Percentiles rank a stretch among this genome's conserved stretches.
phyloP scores from a whole-genome alignment of 31 red algal genomes.

The Asparagopsis taxiformis region DNA sequence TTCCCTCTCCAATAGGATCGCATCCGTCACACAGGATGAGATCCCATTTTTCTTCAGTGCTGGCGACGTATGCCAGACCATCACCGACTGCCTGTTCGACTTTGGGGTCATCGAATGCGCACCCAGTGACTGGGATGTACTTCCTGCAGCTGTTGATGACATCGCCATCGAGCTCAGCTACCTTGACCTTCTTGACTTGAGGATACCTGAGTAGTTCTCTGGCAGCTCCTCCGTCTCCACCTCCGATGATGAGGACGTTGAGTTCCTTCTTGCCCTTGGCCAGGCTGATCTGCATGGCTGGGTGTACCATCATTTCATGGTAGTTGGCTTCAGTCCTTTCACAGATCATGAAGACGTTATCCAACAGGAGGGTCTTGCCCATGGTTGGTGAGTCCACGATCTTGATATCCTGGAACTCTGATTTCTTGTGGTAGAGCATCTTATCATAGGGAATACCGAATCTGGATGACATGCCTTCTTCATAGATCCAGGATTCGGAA shows the following conservation, averaged over 20 bases:
- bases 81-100: too few species aligned
- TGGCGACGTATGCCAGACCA: too few species aligned
- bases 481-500: neutral
- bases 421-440: slow-evolving; percentile 34
- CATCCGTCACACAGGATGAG: too few species aligned
- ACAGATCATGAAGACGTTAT: slow-evolving; percentile 73
- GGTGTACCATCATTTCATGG: too few species aligned
- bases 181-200: too few species aligned
- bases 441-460: slow-evolving; percentile 18
- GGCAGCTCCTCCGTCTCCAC: slow-evolving; percentile 69
- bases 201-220: slow-evolving; percentile 66
- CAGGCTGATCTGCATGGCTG: too few species aligned
- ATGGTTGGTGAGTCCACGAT: slow-evolving; percentile 49
- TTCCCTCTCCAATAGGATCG: too few species aligned
- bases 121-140: too few species aligned
- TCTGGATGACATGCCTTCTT: neutral
- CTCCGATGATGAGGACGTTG: slow-evolving; percentile 59
- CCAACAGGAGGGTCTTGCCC: slow-evolving; percentile 64
- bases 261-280: slow-evolving; percentile 25
- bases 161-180: too few species aligned
- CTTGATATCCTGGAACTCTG: slow-evolving; percentile 55
- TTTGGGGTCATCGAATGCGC: too few species aligned
- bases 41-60: too few species aligned
- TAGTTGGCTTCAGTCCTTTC: slow-evolving; percentile 82
- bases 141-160: too few species aligned